A percentile compares a stretch with the other conserved stretches of the same genome.
phyloP scores from a whole-genome alignment of 305 asterid genomes.

The Withania somnifera region DNA sequence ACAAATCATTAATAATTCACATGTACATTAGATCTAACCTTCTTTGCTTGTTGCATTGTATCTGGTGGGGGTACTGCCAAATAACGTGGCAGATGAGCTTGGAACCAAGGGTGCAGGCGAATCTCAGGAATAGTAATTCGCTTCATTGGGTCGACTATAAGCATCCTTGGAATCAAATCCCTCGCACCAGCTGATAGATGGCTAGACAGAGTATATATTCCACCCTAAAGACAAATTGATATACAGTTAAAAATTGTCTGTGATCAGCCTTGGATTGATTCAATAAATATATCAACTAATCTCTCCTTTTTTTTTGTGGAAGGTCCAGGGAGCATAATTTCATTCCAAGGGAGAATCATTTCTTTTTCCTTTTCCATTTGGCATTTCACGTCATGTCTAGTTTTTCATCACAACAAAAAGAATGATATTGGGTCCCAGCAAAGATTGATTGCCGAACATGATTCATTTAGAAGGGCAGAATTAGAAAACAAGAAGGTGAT shows the following conservation, averaged over 20 bases:
- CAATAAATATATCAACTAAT: not conserved
- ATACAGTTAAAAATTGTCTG: slow-evolving; percentile 11
- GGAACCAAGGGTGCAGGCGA: slow-evolving; percentile 84
- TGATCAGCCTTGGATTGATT: not conserved
- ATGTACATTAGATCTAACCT: slow-evolving; percentile 35
- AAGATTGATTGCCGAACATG: not conserved
- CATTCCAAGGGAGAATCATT: not conserved
- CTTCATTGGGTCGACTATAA: slow-evolving; percentile 85
- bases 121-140: slow-evolving; percentile 83
- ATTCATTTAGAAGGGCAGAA: not conserved
- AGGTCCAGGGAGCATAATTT: not conserved
- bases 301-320: not conserved
- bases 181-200: slow-evolving; percentile 83
- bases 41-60: slow-evolving; percentile 82
- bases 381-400: not conserved
- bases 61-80: slow-evolving; percentile 89
- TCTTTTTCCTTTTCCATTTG: not conserved
- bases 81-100: slow-evolving; percentile 80
- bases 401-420: not conserved
- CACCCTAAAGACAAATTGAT: slow-evolving; percentile 38
- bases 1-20: not conserved
- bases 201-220: slow-evolving; percentile 78
- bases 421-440: not conserved
- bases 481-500: not conserved
- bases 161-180: slow-evolving; percentile 87